Evolutionary conservation across 129 eudicot species (phyloP).

Genomic region (Deinandra increscens): DNA sequence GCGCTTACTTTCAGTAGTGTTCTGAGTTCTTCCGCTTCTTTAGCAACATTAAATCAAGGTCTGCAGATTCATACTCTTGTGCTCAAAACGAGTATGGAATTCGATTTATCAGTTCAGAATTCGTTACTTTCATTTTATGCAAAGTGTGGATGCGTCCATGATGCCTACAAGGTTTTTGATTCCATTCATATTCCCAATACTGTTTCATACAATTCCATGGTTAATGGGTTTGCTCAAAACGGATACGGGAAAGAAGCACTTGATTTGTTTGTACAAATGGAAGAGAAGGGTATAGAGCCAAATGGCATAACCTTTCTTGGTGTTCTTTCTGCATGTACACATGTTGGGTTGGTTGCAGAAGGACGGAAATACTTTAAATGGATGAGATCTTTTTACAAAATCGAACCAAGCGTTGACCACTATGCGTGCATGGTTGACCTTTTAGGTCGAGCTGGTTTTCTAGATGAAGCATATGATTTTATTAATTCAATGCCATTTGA

Average conservation of each 20-base stretch:
- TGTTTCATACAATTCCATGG: slow-evolving; percentile 70
- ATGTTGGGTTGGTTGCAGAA: slow-evolving; percentile 64
- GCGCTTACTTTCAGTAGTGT: slow-evolving; percentile 64
- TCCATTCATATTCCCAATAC: slow-evolving; percentile 48
- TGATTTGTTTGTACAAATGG: slow-evolving; percentile 39
- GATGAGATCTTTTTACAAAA: slow-evolving; percentile 45
- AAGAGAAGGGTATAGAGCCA: slow-evolving; percentile 30
- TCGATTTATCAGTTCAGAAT: slow-evolving; percentile 63
- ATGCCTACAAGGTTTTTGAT: slow-evolving; percentile 48
- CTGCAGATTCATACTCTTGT: slow-evolving; percentile 53
- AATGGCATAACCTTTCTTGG: slow-evolving; percentile 68
- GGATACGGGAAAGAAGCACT: slow-evolving; percentile 65
- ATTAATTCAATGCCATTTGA: slow-evolving; percentile 56
- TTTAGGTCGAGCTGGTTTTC: slow-evolving; percentile 69
- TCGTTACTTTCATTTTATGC: slow-evolving; percentile 65
- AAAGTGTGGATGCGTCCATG: slow-evolving; percentile 59
- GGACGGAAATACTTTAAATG: slow-evolving; percentile 53
- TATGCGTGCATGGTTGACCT: slow-evolving; percentile 92
- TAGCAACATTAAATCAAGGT: slow-evolving; percentile 62
- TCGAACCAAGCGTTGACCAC: slow-evolving; percentile 66
- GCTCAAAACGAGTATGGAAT: slow-evolving; percentile 45
- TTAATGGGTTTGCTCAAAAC: slow-evolving; percentile 73
- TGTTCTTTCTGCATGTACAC: slow-evolving; percentile 72
- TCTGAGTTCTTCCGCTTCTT: slow-evolving; percentile 64
- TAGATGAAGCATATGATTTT: slow-evolving; percentile 59